Evolutionary conservation across 768 basidiomycete genomes (phyloP), one percentile per base, ranked within the genome.

Genomic region (Trametopsis cervina): DNA sequence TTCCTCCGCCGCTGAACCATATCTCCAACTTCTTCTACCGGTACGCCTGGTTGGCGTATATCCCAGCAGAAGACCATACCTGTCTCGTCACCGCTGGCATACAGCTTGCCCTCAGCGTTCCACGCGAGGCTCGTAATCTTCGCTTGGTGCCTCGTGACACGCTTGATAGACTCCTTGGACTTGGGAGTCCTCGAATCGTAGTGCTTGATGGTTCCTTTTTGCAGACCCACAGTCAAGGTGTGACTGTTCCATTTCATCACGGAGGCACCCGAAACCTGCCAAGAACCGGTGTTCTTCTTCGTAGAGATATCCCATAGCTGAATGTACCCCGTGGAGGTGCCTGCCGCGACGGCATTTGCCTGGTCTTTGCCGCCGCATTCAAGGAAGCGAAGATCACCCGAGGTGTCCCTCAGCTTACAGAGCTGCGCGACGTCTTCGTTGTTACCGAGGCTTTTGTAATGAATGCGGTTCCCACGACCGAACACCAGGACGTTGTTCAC

Each of bases 31-130:
- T 80, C 73, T 7, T 33, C 15, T 7, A 15, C 29, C 9, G 79
- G 64, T 0, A 78, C 78, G 6, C 68, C 62, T 25, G 63, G 66
- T 36, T 74, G 71, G 49, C 81, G 75, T 42, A 68, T 62, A 56
- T 89, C 87, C 89, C 89, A 92, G 53, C 81, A 81, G 58, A 84
- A 81, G 15, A 90, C 80, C 3, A 75, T 74, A 18, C 89, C 88
- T 55, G 77, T 77, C 51, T 81, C 80, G 41, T 89, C 89, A 0
- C 86, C 89, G 55, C 81, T 85, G 3, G 89, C 88, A 20, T 89
- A 69, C 22, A 84, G 63, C 57, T 76, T 73, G 0, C 82, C 81
- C 49, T 86, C 79, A 3, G 66, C 60, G 52, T 82, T 75, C 87
- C 87, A 91, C 22, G 73, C 71, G 26, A 89, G 63, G 36, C 76